Evolutionary conservation across 257 asterid genomes (phyloP).

Genomic region (Nemophila menziesii): DNA sequence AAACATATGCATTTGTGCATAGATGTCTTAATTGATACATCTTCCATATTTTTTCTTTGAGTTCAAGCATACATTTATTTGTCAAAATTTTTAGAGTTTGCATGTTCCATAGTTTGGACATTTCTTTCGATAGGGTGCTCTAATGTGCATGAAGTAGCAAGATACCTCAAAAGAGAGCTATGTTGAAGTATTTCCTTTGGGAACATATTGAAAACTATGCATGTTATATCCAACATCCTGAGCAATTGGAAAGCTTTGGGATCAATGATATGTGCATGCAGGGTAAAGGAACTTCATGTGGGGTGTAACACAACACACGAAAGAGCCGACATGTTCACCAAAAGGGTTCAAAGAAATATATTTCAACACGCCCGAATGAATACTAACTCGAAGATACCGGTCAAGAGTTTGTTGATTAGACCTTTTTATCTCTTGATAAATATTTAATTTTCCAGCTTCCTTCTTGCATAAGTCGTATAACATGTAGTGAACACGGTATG

Average conservation of each 20-base stretch:
- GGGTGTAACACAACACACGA: constrained; percentile 18
- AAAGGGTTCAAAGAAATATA: constrained; percentile 10
- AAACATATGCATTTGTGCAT: constrained; percentile 13
- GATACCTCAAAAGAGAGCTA: constrained; percentile 19
- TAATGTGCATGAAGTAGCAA: constrained; percentile 12
- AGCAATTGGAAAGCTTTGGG: constrained; percentile 19
- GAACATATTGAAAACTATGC: constrained; percentile 18
- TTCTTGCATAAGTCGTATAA: constrained; percentile 28
- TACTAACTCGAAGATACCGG: constrained; percentile 27
- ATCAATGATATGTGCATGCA: constrained; percentile 11
- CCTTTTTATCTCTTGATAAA: constrained; percentile 27
- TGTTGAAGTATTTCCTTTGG: constrained; percentile 11
- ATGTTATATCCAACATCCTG: constrained; percentile 16
- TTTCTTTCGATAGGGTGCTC: constrained; percentile 8
- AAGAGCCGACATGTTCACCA: constrained; percentile 24
- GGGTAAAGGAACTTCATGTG: constrained; percentile 10
- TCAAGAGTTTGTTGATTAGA: constrained; percentile 5
- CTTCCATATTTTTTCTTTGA: constrained; percentile 11
- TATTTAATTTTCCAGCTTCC: constrained; percentile 19
- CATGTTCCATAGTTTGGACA: constrained; percentile 14
- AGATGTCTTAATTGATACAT: constrained; percentile 18
- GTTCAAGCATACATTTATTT: constrained; percentile 7
- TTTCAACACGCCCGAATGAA: constrained; percentile 17
- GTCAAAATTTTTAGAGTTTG: constrained; percentile 15
- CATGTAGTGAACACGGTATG: constrained; percentile 28